phyloP scores from a whole-genome alignment of 1,139 yeast species.

The Ogataea hybrid region DNA sequence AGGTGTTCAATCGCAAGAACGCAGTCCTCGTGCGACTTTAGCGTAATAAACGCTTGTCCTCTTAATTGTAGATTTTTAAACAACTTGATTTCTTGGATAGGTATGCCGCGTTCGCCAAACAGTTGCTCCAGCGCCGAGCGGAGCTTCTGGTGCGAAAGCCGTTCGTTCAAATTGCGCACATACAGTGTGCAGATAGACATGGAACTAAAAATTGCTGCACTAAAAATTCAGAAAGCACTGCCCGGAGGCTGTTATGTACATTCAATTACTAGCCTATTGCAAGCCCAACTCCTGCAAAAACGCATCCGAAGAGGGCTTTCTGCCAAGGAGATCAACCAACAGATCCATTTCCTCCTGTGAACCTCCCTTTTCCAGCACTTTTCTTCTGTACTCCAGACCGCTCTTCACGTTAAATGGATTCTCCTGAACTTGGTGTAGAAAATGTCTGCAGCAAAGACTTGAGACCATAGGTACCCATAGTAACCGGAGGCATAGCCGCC shows the following conservation, averaged over 20 bases:
- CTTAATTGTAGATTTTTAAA: slow-evolving; percentile 61
- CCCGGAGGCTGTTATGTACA: neutral
- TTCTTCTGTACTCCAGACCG: slow-evolving; percentile 70
- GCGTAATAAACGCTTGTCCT: slow-evolving; percentile 88
- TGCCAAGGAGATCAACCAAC: slow-evolving; percentile 65
- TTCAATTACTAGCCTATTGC: slow-evolving; percentile 1
- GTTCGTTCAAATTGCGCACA: slow-evolving; percentile 70
- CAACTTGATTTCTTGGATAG: slow-evolving; percentile 53
- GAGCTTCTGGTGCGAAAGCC: slow-evolving; percentile 52
- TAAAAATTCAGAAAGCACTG: neutral
- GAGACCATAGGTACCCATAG: slow-evolving; percentile 84
- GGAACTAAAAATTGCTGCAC: neutral
- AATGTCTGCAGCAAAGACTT: slow-evolving; percentile 83
- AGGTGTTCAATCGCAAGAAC: slow-evolving; percentile 45
- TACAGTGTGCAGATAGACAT: slow-evolving; percentile 42
- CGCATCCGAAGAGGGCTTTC: slow-evolving; percentile 71
- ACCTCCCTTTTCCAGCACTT: slow-evolving; percentile 70
- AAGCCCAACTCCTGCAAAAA: slow-evolving; percentile 63
- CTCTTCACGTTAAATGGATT: slow-evolving; percentile 63
- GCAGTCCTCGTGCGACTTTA: slow-evolving; percentile 45
- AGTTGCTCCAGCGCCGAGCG: slow-evolving; percentile 41
- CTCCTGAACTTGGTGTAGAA: slow-evolving; percentile 65
- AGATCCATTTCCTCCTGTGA: slow-evolving; percentile 65
- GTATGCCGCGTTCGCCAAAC: slow-evolving; percentile 46
- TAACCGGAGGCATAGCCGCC: slow-evolving; percentile 87